phyloP scores from a whole-genome alignment of 169 alveolate genomes.

The Eimeria brunetti region DNA sequence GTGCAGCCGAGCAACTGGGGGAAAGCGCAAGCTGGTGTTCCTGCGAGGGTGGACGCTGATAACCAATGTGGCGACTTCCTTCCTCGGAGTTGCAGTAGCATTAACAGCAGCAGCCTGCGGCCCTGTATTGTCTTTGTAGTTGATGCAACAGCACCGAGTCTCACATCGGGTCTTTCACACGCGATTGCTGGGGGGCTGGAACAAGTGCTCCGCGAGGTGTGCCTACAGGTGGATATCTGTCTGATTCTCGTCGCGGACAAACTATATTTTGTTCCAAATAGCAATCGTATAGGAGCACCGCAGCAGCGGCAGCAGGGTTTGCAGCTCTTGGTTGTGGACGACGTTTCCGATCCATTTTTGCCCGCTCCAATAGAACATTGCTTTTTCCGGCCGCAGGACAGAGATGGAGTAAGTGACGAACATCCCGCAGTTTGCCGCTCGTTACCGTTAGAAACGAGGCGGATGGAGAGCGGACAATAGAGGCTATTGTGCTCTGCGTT shows the following conservation, averaged over 20 bases:
- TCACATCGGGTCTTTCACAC: constrained; percentile 54
- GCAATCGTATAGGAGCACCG: background rate
- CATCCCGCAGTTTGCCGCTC: background rate
- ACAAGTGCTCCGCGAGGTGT: constrained; percentile 44
- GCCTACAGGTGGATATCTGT: constrained; percentile 59
- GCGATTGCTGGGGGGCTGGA: constrained; percentile 73
- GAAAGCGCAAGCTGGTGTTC: constrained; percentile 8
- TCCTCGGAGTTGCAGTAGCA: background rate
- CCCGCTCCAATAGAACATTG: constrained; percentile 77
- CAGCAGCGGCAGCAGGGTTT: constrained; percentile 41
- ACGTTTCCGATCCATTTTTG: constrained; percentile 70
- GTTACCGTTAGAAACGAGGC: background rate
- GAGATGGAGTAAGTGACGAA: constrained; percentile 1
- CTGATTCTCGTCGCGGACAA: constrained; percentile 70
- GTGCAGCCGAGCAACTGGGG: constrained; percentile 57
- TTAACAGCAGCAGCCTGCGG: constrained; percentile 52
- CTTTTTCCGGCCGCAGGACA: constrained; percentile 64
- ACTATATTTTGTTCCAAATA: constrained; percentile 38
- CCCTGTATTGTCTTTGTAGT: constrained; percentile 76
- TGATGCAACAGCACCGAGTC: constrained; percentile 46
- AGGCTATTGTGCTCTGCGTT: background rate
- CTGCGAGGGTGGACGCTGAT: background rate
- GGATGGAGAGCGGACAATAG: background rate
- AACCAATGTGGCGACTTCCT: background rate
- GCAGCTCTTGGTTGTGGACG: constrained; percentile 66